Conservation (phyloP, 495 filamentous ascomycete species). For the Schizothecium vesticola region DNA sequence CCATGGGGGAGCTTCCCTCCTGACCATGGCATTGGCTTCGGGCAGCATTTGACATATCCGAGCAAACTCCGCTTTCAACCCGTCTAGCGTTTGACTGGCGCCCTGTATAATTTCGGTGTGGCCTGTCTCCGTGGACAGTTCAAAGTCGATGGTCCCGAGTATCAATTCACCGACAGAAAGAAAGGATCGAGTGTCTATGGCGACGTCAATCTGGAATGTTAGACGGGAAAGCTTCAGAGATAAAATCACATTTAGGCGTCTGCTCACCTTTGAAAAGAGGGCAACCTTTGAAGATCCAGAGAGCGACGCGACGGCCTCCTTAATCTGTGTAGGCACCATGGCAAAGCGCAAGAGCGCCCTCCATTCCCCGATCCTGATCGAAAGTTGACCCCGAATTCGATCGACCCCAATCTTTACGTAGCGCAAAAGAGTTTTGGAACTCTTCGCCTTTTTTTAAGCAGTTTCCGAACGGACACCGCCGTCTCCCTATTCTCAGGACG, state of each 20-base stretch:
- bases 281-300: conserved; percentile 47
- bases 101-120: conserved; percentile 69
- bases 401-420: conserved; percentile 74
- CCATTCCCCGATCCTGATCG: conserved; percentile 66
- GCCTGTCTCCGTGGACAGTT: conserved; percentile 66
- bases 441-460: conserved; percentile 67
- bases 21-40: conserved; percentile 56
- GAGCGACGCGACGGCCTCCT: conserved; percentile 59
- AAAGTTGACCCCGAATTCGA: conserved; percentile 50
- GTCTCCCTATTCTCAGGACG: conserved; percentile 60
- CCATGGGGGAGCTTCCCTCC: conserved; percentile 55
- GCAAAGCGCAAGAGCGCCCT: conserved; percentile 51
- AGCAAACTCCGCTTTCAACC: conserved; percentile 69
- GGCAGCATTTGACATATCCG: conserved; percentile 70
- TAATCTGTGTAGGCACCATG: conserved; percentile 59
- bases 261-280: conserved; percentile 54
- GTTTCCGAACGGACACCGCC: conserved; percentile 54
- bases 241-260: neutral
- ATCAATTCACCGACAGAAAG: conserved; percentile 64
- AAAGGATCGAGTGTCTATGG: conserved; percentile 50
- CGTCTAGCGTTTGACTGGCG: conserved; percentile 71
- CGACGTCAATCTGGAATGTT: conserved; percentile 28
- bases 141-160: conserved; percentile 73
- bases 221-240: neutral
- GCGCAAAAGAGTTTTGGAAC: conserved; percentile 64